These are phyloP conservation scores for Penicillium sp. DNA, from an alignment of 2,329 filamentous ascomycete genomes.

Conservation along the genomic window DNA sequence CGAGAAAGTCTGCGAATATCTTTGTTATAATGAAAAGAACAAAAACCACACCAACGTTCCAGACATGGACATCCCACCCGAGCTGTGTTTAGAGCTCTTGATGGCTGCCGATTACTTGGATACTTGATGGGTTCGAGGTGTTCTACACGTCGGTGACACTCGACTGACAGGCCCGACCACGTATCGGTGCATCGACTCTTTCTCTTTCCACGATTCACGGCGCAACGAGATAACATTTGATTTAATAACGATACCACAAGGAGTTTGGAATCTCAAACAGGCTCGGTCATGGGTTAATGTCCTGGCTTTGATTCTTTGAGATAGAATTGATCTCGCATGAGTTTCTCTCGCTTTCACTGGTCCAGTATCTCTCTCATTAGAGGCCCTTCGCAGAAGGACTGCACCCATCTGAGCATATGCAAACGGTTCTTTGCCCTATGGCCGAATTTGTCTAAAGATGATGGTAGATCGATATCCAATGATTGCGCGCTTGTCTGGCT, in stretches of 20 bases:
- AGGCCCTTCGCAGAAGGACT: neutral
- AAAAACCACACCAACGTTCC: conserved; percentile 61
- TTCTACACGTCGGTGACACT: neutral
- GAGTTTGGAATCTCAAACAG: conserved; percentile 12
- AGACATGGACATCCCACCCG: conserved; percentile 67
- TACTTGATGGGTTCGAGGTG: conserved; percentile 30
- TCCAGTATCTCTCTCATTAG: neutral
- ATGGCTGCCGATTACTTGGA: conserved; percentile 70
- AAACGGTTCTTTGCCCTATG: conserved; percentile 29
- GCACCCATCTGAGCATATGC: conserved; percentile 42
- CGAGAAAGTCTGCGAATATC: conserved; percentile 71
- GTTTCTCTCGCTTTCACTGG: neutral
- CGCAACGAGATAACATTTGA: conserved; percentile 9
- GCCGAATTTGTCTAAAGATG: conserved; percentile 51
- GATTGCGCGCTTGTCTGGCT: conserved; percentile 15
- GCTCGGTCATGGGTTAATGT: conserved; percentile 2
- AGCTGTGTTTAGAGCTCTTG: conserved; percentile 65
- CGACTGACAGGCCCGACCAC: neutral
- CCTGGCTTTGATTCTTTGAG: conserved; percentile 4
- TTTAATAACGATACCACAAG: conserved; percentile 9
- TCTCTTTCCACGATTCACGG: conserved; percentile 15
- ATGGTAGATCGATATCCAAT: conserved; percentile 45
- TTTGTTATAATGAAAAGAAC: conserved; percentile 69
- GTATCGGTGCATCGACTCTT: neutral
- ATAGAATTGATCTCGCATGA: neutral